Conservation (phyloP, 139 green algal species). For the Axilococcus clingmanii region DNA sequence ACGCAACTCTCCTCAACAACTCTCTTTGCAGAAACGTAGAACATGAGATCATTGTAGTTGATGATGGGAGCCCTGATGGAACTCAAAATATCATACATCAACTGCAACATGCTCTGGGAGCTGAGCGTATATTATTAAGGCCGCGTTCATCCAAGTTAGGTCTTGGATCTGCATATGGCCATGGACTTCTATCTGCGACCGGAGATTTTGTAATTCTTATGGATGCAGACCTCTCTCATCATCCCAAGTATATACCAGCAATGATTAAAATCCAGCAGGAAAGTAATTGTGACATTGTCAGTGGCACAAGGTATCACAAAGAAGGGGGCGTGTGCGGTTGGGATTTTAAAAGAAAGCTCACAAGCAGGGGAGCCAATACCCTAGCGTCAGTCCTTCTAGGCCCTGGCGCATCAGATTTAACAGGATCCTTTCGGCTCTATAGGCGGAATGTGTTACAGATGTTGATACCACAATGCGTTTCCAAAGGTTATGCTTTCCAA, state of each 20-base stretch:
- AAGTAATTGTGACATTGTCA: conserved; percentile 72
- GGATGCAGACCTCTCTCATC: conserved; percentile 94
- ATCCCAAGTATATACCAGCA: conserved; percentile 73
- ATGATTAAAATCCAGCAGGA: conserved; percentile 45
- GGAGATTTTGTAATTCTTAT: conserved; percentile 88
- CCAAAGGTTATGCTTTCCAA: conserved; percentile 82
- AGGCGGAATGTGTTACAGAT: conserved; percentile 36
- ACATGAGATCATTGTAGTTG: conserved; percentile 89
- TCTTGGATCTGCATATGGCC: conserved; percentile 66
- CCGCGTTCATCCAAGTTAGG: conserved; percentile 66
- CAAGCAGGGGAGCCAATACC: conserved; percentile 82
- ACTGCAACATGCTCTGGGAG: conserved; percentile 52
- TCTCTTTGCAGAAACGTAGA: conserved; percentile 27
- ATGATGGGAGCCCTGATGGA: conserved; percentile 89
- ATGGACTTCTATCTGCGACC: conserved; percentile 50
- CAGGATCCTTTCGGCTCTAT: conserved; percentile 89
- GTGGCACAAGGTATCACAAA: conserved; percentile 70
- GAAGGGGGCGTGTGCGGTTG: conserved; percentile 86
- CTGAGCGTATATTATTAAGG: conserved; percentile 46
- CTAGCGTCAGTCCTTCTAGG: conserved; percentile 71
- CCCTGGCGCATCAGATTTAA: conserved; percentile 73
- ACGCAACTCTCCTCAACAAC: background rate
- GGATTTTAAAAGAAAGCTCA: conserved; percentile 81
- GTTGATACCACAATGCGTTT: conserved; percentile 33
- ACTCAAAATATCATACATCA: conserved; percentile 66